Evolutionary conservation across 805 yeast genomes (phyloP), one percentile per base, ranked within the genome.

Genomic region (Lachancea mirantina): DNA sequence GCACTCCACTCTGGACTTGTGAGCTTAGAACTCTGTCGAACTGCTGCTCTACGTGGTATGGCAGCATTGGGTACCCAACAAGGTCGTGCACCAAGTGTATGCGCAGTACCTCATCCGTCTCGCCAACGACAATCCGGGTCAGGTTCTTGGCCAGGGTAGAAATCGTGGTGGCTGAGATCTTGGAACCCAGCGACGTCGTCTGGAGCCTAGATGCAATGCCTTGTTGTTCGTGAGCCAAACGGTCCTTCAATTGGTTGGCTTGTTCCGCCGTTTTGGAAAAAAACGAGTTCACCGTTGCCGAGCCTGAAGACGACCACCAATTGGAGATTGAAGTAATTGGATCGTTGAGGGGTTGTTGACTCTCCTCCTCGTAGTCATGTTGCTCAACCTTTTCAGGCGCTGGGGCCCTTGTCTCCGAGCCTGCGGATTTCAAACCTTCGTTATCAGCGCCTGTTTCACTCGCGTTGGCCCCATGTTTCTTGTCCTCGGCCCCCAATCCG

Each of bases 1-100:
- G 70, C 29, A 82, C 78, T 10, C 79, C 83, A 23, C 88, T 89
- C 52, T 82, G 87, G 3, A 82, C 89, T 52, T 81, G 89, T 15
- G 65, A 47, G 32, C 65, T 64, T 72, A 82, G 69, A 8, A 79
- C 85, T 32, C 61, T 63, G 43, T 71, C 72, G 52, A 82, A 81
- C 42, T 72, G 73, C 28, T 60, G 54, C 32, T 67, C 67, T 9
- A 78, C 69, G 25, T 50, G 45, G 35, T 46, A 46, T 9, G 61
- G 57, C 28, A 68, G 67, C 39, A 76, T 62, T 37, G 64, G 53
- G 49, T 75, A 68, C 48, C 77, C 74, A 29, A 66, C 62, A 48
- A 79, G 61, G 52, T 81, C 89, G 50, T 78, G 81, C n/a, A 78
- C 74, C 28, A 81, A 67, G 39, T 74, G 74, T 26, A 77, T 72